These are phyloP conservation scores for Rhodotorula diobovata DNA, from an alignment of 768 basidiomycete species.

Conservation along the genomic window DNA sequence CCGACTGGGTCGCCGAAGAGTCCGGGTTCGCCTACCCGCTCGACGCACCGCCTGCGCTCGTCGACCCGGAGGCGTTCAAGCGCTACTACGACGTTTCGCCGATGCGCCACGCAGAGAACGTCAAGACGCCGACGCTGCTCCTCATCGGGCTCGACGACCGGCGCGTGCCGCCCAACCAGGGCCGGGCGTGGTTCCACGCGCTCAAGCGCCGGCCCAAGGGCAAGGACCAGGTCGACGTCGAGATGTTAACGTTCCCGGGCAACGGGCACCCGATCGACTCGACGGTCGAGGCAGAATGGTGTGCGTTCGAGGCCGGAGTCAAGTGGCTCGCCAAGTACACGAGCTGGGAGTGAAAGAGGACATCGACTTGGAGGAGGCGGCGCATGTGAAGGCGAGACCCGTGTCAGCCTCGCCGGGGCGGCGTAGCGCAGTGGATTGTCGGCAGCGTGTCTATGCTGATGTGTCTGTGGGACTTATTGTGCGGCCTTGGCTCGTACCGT, in stretches of 20 bases:
- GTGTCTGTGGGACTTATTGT: too few species aligned
- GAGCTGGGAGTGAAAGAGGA: conserved; percentile 11
- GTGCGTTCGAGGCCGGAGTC: conserved; percentile 55
- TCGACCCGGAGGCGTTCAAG: conserved; percentile 54
- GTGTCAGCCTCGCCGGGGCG: too few species aligned
- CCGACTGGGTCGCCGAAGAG: conserved; percentile 63
- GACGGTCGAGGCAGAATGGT: conserved; percentile 49
- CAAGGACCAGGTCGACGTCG: conserved; percentile 53
- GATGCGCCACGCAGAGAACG: conserved; percentile 55
- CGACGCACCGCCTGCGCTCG: conserved; percentile 45
- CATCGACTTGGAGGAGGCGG: too few species aligned
- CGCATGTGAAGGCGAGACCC: too few species aligned
- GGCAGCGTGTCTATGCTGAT: too few species aligned
- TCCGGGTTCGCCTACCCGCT: conserved; percentile 47
- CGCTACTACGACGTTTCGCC: conserved; percentile 57
- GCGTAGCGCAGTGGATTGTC: too few species aligned
- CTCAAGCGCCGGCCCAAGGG: conserved; percentile 52
- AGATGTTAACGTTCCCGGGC: conserved; percentile 61
- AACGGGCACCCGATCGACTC: conserved; percentile 64
- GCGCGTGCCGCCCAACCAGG: conserved; percentile 62
- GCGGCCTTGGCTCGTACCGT: too few species aligned
- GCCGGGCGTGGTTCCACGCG: conserved; percentile 62
- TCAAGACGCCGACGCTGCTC: conserved; percentile 58
- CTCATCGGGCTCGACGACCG: conserved; percentile 61
- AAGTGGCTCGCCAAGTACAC: conserved; percentile 53